These are phyloP conservation scores for Debaryomyces fabryi DNA, from an alignment of 1,139 yeast genomes.

Conservation along the genomic window DNA sequence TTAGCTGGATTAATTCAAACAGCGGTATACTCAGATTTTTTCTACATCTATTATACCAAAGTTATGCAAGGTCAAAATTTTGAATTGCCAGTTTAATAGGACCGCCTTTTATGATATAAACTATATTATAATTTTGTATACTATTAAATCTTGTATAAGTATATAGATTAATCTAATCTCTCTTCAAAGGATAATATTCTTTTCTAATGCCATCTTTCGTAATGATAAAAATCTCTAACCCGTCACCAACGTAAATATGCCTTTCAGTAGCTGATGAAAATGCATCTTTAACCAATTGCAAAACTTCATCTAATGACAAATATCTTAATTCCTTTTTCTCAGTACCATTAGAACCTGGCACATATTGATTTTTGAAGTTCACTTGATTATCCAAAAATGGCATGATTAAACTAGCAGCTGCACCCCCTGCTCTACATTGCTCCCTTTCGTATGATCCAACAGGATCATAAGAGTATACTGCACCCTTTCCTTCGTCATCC, in stretches of 20 bases:
- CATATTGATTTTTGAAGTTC: conserved; percentile 87
- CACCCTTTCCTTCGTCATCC: conserved; percentile 93
- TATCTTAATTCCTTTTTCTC: conserved; percentile 62
- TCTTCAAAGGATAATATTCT: conserved; percentile 83
- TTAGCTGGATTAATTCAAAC: conserved; percentile 87
- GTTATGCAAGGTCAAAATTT: conserved; percentile 84
- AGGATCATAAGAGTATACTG: conserved; percentile 95
- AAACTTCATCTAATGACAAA: conserved; percentile 79
- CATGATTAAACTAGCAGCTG: conserved; percentile 94
- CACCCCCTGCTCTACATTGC: conserved; percentile 97
- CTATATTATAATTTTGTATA: conserved; percentile 3
- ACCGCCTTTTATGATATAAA: not conserved
- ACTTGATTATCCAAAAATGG: conserved; percentile 98
- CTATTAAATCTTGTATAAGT: conserved; percentile 4
- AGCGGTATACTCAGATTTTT: conserved; percentile 87
- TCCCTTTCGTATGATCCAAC: conserved; percentile 98
- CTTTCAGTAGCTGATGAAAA: conserved; percentile 96
- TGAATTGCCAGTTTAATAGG: conserved; percentile 66
- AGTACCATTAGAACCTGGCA: conserved; percentile 73
- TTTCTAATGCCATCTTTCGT: conserved; percentile 90
- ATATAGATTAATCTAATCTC: conserved; percentile 73
- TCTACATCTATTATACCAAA: conserved; percentile 79
- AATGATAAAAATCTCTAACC: conserved; percentile 84
- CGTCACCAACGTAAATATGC: conserved; percentile 98
- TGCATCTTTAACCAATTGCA: conserved; percentile 87